phyloP scores from a whole-genome alignment of 2,329 filamentous ascomycete genomes.

The Blastomyces emzantsi region DNA sequence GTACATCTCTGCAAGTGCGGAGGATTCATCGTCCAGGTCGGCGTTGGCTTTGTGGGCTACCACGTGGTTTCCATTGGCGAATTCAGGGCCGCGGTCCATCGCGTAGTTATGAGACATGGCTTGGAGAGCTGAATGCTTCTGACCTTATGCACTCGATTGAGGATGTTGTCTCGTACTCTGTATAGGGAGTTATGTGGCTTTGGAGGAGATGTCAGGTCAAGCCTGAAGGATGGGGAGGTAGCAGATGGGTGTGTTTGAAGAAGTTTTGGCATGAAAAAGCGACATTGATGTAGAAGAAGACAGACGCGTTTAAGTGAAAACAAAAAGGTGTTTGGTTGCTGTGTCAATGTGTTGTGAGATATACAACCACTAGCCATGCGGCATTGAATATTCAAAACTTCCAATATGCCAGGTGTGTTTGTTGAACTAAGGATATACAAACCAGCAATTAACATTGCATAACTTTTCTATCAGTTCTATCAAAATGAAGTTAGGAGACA shows the following conservation, averaged over 20 bases:
- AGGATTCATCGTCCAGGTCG: constrained; percentile 16
- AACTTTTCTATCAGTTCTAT: background rate
- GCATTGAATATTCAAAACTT: background rate
- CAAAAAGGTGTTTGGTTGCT: background rate
- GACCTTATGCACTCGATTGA: background rate
- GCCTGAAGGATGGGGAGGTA: background rate
- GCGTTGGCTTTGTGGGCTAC: background rate
- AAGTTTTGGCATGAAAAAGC: background rate
- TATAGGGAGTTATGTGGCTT: background rate
- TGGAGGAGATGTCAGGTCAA: background rate
- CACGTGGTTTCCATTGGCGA: background rate
- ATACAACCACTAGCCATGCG: background rate
- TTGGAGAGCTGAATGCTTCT: background rate
- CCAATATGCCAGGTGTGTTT: background rate
- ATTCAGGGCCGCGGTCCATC: background rate
- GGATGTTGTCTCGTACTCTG: background rate
- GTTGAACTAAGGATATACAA: background rate
- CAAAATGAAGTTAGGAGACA: background rate
- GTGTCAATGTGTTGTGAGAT: background rate
- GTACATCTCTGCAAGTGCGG: constrained; percentile 25
- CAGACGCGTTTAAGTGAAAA: background rate
- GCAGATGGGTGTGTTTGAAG: background rate
- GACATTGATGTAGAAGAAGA: background rate
- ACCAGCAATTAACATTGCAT: background rate
- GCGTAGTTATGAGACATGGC: background rate